Evolutionary conservation across 2,329 filamentous ascomycete genomes (phyloP).

Genomic region (Hymenoscyphus fraxineus): DNA sequence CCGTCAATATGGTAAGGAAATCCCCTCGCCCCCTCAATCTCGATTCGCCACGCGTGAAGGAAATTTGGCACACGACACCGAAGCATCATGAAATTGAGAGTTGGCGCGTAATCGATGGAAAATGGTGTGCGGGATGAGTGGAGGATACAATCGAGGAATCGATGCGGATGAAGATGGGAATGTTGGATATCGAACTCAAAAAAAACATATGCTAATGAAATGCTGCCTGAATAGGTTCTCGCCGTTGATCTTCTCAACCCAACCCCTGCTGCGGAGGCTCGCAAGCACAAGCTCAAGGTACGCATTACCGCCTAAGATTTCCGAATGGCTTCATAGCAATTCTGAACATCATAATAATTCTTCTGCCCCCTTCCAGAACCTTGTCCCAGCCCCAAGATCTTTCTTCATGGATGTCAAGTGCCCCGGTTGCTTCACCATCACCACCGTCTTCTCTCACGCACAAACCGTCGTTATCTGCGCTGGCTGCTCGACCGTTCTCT

Average conservation of each 20-base stretch:
- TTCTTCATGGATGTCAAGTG: conserved; percentile 99
- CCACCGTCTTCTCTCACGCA: conserved; percentile 99
- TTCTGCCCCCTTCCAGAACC: conserved; percentile 53
- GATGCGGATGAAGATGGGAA: conserved; percentile 24
- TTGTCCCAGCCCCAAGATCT: conserved; percentile 93
- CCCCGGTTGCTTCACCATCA: conserved; percentile 99
- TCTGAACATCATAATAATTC: conserved; percentile 9
- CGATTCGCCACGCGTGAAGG: conserved; percentile 24
- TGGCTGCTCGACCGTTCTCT: conserved; percentile 98
- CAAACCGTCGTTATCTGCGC: conserved; percentile 99
- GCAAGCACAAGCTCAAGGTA: conserved; percentile 99
- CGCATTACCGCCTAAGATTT: conserved; percentile 30
- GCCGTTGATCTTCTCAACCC: conserved; percentile 99
- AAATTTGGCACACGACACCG: conserved; percentile 31
- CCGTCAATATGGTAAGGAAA: conserved; percentile 66
- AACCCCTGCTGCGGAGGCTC: conserved; percentile 92
- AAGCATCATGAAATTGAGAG: conserved; percentile 13
- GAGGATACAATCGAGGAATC: background rate
- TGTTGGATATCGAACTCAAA: conserved; percentile 19
- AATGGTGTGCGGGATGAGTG: background rate
- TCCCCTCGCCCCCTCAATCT: conserved; percentile 15
- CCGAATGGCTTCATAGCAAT: conserved; percentile 6
- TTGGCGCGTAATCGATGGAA: conserved; percentile 10
- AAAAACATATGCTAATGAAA: conserved; percentile 45
- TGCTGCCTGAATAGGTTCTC: conserved; percentile 73